A percentile compares a stretch with the other conserved stretches of the same genome.
Evolutionary conservation across 2,329 filamentous ascomycete species (phyloP).

Genomic region (Aspergillus alliaceus): DNA sequence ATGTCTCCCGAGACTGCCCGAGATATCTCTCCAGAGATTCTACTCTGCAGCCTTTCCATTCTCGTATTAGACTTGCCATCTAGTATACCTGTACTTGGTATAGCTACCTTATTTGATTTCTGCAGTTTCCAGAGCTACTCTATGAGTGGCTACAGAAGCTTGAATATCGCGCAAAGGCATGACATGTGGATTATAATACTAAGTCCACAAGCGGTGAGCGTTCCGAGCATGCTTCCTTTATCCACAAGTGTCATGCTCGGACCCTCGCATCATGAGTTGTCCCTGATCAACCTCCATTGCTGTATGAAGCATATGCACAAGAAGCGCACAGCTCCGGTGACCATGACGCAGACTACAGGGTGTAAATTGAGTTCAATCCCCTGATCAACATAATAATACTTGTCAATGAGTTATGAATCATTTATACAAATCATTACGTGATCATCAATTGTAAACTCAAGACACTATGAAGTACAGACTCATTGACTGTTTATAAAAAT

Average conservation of each 20-base stretch:
- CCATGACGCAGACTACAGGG: not conserved
- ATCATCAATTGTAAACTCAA: not conserved
- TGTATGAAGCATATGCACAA: not conserved
- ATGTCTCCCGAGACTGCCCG: constrained; percentile 8
- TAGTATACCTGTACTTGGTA: not conserved
- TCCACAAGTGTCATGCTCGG: not conserved
- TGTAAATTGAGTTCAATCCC: not conserved
- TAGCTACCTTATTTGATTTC: not conserved
- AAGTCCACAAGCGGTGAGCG: not conserved
- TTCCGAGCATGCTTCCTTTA: not conserved
- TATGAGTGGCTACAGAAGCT: not conserved
- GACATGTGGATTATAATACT: not conserved
- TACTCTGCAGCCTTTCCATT: not conserved
- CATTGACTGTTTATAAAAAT: not conserved
- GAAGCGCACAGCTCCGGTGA: not conserved
- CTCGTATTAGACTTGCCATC: too few species aligned
- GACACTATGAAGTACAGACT: not conserved
- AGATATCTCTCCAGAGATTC: not conserved
- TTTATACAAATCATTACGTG: not conserved
- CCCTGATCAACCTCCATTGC: not conserved
- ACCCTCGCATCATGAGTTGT: not conserved
- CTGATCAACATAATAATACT: not conserved
- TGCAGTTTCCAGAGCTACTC: not conserved
- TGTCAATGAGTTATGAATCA: not conserved
- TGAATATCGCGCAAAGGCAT: not conserved